A percentile compares a stretch with the other conserved stretches of the same genome.
phyloP scores from a whole-genome alignment of 139 green algal genomes.

The Chlamydomonas sphaeroides region DNA sequence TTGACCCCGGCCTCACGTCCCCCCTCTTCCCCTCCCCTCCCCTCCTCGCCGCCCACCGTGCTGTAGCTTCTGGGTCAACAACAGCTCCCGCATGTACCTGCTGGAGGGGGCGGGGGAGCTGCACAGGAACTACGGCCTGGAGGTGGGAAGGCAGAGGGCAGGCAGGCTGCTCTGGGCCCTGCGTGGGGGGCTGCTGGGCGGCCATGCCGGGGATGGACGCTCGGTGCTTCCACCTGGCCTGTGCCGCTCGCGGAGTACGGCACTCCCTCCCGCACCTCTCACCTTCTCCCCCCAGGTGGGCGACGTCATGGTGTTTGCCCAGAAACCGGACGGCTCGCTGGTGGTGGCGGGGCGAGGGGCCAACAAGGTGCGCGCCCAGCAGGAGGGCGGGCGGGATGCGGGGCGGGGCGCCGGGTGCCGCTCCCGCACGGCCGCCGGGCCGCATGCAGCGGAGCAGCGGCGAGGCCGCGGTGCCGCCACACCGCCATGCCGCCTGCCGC shows the following conservation, averaged over 20 bases:
- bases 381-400: too few relatives aligned
- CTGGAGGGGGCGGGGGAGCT: conserved; percentile 72
- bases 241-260: too few relatives aligned
- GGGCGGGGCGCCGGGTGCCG: too few relatives aligned
- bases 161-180: too few relatives aligned
- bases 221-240: too few relatives aligned
- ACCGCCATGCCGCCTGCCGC: too few relatives aligned
- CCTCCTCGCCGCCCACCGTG: conserved; percentile 10
- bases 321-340: conserved; percentile 65
- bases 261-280: too few relatives aligned
- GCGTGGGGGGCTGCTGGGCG: too few relatives aligned
- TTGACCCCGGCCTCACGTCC: too few relatives aligned
- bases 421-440: too few relatives aligned
- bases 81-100: conserved; percentile 78
- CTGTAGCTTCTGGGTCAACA: conserved; percentile 82
- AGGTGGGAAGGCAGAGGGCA: conserved; percentile 23
- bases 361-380: conserved; percentile 48
- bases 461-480: not conserved
- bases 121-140: conserved; percentile 69
- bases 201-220: too few relatives aligned
- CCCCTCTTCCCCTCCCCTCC: not conserved
- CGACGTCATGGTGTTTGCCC: conserved; percentile 79
- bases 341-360: conserved; percentile 68
- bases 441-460: not conserved
- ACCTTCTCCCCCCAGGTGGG: conserved; percentile 26